Base-by-base conservation (phyloP, 2,329 filamentous ascomycete species). In the Exophiala oligosperma region DNA sequence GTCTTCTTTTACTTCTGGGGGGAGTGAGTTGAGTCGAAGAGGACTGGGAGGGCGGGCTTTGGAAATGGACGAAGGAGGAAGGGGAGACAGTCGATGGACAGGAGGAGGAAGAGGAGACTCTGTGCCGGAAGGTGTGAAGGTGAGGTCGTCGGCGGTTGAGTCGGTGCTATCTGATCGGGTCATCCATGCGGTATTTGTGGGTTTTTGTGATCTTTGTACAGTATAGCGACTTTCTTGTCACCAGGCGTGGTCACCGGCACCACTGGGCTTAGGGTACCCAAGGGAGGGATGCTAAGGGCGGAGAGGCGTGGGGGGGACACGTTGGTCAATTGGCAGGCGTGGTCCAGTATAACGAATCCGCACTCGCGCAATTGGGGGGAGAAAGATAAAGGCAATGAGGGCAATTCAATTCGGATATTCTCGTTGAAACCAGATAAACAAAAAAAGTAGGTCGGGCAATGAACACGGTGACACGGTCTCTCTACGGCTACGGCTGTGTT, bases 121-220 rank as follows among this genome's bases (percentile, higher is more conserved):
- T 29, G 64, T 64, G 17, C 55, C 63, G 21, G 64, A 48, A 49
- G 64, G 66, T 35, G 67, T 66, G 56, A 60, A 63, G 46, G 67
- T 66, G 21, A 64, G 59, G 23, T 67, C 64, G 40, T 61, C 64
- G 54, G 57, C 57, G 49, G 57, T 54, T 46, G 67, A 61, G 57
- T 62, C 63, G 58, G 60, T 63, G 46, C 59, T 65, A 50, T 67
- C 57, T 35, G 61, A 65, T 44, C 56, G 65, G 61, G 66, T 67
- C 69, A 71, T 71, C 57, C 68, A 71, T 68, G 67, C 68, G 64
- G 61, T 48, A n/a, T 48, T 28, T 47, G n/a, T 17, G 28, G 26
- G 40, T 7, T 43, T 43, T 9, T 17, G 6, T 35, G 32, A 6
- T 9, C 32, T 35, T 11, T 9, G 38, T 7, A 43, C 11, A 43